phyloP scores from a whole-genome alignment of 495 filamentous ascomycete genomes.

The Chlorociboria aeruginascens region DNA sequence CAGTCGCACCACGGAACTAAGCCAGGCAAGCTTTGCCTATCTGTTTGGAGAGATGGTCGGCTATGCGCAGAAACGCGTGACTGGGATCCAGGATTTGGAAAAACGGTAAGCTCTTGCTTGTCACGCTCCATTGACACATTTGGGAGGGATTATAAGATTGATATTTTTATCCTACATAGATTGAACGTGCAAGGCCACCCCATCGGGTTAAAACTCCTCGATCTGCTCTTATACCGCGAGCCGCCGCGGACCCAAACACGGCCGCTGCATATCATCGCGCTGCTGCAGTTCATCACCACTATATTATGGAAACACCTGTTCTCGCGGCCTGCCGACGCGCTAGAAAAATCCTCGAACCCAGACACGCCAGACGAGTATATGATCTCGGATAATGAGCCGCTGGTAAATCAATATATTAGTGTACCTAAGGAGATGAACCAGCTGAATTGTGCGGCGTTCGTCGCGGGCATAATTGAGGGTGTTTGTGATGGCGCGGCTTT shows the following conservation, averaged over 20 bases:
- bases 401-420: conserved; percentile 86
- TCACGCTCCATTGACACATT: background rate
- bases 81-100: conserved; percentile 86
- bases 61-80: conserved; percentile 85
- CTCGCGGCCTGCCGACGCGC: conserved; percentile 72
- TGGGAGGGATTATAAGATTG: background rate
- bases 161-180: conserved; percentile 29
- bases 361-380: conserved; percentile 89
- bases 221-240: conserved; percentile 80
- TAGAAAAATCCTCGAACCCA: conserved; percentile 76
- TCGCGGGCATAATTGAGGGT: conserved; percentile 91
- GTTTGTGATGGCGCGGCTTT: conserved; percentile 88
- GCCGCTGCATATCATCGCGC: conserved; percentile 76
- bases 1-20: conserved; percentile 72
- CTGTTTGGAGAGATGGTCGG: conserved; percentile 94
- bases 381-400: conserved; percentile 93
- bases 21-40: conserved; percentile 87
- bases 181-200: conserved; percentile 93
- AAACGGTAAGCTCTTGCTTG: conserved; percentile 28
- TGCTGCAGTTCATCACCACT: conserved; percentile 89
- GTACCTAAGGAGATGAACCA: conserved; percentile 91
- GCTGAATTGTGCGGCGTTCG: conserved; percentile 92
- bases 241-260: conserved; percentile 55
- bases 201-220: conserved; percentile 85
- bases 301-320: conserved; percentile 90